phyloP scores from a whole-genome alignment of 2,329 filamentous ascomycete genomes.

The Penicillium expansum region DNA sequence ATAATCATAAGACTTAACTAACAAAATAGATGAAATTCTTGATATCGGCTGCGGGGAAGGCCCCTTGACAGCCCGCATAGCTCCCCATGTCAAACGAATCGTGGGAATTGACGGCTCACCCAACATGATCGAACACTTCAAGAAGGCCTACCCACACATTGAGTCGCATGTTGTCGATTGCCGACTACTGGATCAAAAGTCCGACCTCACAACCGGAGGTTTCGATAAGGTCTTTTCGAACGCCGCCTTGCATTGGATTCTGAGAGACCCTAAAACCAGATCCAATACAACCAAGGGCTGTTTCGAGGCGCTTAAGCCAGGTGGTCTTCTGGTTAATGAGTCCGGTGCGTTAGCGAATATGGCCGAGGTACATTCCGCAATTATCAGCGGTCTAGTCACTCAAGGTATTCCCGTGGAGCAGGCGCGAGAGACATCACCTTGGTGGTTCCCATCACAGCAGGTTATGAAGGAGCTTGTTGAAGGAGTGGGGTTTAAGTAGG shows the following conservation, averaged over 20 bases:
- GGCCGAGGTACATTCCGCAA: background rate
- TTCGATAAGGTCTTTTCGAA: too few relatives aligned
- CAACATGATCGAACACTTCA: too few relatives aligned
- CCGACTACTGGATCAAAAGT: too few relatives aligned
- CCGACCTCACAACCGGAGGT: too few relatives aligned
- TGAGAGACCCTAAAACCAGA: background rate
- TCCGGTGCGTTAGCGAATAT: background rate
- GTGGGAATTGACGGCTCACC: too few relatives aligned
- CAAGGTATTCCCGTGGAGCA: background rate
- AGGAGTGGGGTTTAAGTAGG: background rate
- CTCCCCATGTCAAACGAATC: too few relatives aligned
- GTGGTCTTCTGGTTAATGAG: background rate
- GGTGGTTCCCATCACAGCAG: background rate
- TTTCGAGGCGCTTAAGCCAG: background rate
- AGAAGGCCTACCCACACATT: too few relatives aligned
- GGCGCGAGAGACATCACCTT: background rate
- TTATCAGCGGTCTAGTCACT: background rate
- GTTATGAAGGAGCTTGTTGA: background rate
- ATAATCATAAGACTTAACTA: background rate
- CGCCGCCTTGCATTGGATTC: too few relatives aligned
- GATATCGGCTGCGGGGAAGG: too few relatives aligned
- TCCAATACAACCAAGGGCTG: background rate
- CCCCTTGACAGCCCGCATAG: too few relatives aligned
- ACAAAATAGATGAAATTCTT: background rate
- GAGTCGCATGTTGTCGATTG: too few relatives aligned